Evolutionary conservation across 192 early-diverging fungal species (phyloP).

Genomic region (Funneliformis geosporum): DNA sequence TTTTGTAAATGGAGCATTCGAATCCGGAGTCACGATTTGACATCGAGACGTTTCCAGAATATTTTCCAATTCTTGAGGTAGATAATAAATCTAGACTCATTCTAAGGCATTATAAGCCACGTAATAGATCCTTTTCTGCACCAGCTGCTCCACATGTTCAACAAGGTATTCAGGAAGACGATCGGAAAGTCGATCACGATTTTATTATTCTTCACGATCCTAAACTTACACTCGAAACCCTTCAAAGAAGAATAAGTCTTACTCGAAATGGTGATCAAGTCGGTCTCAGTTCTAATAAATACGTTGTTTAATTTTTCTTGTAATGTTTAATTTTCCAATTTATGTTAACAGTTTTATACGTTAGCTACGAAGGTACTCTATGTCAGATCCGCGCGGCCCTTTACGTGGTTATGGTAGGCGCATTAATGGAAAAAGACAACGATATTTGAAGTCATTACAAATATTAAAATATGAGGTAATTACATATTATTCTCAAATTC

Average conservation of each 20-base stretch:
- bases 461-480: constrained; percentile 10
- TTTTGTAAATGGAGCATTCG: not conserved
- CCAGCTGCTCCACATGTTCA: not conserved
- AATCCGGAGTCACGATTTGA: not conserved
- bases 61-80: not conserved
- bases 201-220: constrained; percentile 9
- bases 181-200: not conserved
- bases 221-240: not conserved
- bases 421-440: not conserved
- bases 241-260: constrained; percentile 1
- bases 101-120: not conserved
- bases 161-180: not conserved
- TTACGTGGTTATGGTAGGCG: not conserved
- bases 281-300: not conserved
- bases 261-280: constrained; percentile 7
- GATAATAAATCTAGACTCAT: not conserved
- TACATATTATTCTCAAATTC: not conserved
- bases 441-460: not conserved
- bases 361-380: not conserved
- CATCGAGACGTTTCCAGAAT: not conserved
- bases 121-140: not conserved
- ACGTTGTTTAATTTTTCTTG: not conserved
- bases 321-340: not conserved
- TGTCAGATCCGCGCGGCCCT: not conserved
- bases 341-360: not conserved